Evolutionary conservation across 2,329 filamentous ascomycete species (phyloP).

Genomic region (Phyllosticta paracitricarpa): DNA sequence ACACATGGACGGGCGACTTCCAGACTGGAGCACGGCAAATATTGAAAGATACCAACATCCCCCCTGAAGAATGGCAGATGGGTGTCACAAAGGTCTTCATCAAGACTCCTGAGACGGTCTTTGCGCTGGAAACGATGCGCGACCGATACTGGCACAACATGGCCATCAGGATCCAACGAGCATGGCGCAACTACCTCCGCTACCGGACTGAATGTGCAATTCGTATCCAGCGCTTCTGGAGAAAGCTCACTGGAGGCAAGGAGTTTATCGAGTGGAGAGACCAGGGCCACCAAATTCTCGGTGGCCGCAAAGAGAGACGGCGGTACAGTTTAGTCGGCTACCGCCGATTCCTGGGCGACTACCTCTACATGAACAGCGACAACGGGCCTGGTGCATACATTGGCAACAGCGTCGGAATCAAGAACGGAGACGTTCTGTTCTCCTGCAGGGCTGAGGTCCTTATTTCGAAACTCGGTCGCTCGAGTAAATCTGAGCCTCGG

Average conservation of each 20-base stretch:
- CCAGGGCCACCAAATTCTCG: conserved; percentile 71
- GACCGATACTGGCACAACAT: conserved; percentile 99
- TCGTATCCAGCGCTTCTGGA: conserved; percentile 90
- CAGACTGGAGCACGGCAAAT: conserved; percentile 86
- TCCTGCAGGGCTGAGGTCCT: conserved; percentile 85
- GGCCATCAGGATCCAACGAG: conserved; percentile 93
- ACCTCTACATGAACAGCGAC: conserved; percentile 74
- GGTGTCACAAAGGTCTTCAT: conserved; percentile 96
- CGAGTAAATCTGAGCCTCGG: conserved; percentile 83
- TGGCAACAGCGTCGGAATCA: conserved; percentile 61
- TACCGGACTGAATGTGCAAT: conserved; percentile 89
- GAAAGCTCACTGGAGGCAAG: conserved; percentile 80
- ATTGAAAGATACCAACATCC: conserved; percentile 91
- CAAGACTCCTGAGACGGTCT: conserved; percentile 93
- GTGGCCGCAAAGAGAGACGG: conserved; percentile 79
- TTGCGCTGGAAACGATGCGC: conserved; percentile 94
- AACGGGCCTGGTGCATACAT: conserved; percentile 74
- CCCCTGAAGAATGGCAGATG: conserved; percentile 91
- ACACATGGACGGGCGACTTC: conserved; percentile 85
- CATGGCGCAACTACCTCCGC: conserved; percentile 91
- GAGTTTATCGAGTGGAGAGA: conserved; percentile 85
- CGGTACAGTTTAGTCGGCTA: conserved; percentile 87
- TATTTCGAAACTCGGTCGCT: conserved; percentile 91
- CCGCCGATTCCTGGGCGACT: conserved; percentile 87
- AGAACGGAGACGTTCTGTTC: conserved; percentile 70